Base-by-base conservation (phyloP, 1,139 yeast genomes). In the Keqinozyma sinolaborantium region DNA sequence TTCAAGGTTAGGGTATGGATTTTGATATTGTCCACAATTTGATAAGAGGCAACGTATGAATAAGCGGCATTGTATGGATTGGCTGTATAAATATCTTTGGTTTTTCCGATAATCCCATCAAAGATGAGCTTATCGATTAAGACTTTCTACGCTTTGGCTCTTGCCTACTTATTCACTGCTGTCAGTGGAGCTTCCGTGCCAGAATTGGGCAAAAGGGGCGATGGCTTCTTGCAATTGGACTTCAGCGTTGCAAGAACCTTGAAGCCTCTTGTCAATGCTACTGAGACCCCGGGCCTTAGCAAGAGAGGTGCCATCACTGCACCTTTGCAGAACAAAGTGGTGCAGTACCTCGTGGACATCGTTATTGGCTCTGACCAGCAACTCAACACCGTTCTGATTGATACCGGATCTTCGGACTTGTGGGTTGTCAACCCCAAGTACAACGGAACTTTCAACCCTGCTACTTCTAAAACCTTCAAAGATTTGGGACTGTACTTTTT, bases 281-380 rank as follows among this genome's bases (percentile, higher is more conserved):
- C n/a, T 8, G 13, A 14, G n/a, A n/a, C 25, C 9, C 8, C 10
- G 5, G 16, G 5, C n/a, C 28, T 31, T 19, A n/a, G n/a, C n/a
- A n/a, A n/a, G n/a, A 28, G 11, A 14, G 31, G 23, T 16, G 24
- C 30, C 29, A 53, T 60, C 6, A 51, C 49, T 13, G 56, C 70
- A 50, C 59, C 51, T 3, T 41, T 78, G 24, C 40, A 45, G 12
- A 76, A 77, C 45, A 51, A 60, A 38, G 51, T 50, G 13, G 61
- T 69, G 6, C 77, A 70, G 46, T 24, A 19, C 10, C 10, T 19
- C 10, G 23, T 10, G 16, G 23, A 31, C 10, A 29, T 41, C 15
- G 14, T 23, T 44, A 50, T 49, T 21, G 62, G 62, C 5, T 42
- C 56, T 16, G 33, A 51, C 26, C 33, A 39, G 5, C 51, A 48